These are phyloP conservation scores for Auriscalpium orientale DNA, from an alignment of 768 basidiomycete species.

Conservation along the genomic window DNA sequence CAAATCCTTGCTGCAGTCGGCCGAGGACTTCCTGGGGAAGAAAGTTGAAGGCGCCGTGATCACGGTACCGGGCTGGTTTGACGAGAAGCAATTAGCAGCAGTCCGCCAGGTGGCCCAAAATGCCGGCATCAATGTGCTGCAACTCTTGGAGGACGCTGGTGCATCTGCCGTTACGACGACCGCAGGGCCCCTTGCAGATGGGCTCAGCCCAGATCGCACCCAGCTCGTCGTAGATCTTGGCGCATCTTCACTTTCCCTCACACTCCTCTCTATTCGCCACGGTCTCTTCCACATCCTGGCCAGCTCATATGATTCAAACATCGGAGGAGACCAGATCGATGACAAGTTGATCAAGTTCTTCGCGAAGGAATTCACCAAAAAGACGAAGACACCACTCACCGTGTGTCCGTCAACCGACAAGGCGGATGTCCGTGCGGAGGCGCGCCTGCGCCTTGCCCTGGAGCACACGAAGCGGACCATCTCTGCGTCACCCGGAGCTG, in stretches of 20 bases:
- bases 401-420: constrained; percentile 51
- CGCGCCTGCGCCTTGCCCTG: constrained; percentile 87
- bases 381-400: constrained; percentile 70
- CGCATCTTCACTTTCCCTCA: constrained; percentile 58
- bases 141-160: constrained; percentile 82
- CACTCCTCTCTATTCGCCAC: constrained; percentile 65
- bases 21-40: constrained; percentile 84
- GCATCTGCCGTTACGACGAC: constrained; percentile 52
- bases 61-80: constrained; percentile 72
- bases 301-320: constrained; percentile 33
- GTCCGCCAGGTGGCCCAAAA: constrained; percentile 66
- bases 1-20: constrained; percentile 74
- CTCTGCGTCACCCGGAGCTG: constrained; percentile 70
- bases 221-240: constrained; percentile 81
- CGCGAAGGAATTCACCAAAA: constrained; percentile 94
- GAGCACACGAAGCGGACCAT: constrained; percentile 94
- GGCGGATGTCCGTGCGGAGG: constrained; percentile 76
- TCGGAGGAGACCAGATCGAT: constrained; percentile 72
- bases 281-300: constrained; percentile 66
- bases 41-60: constrained; percentile 77
- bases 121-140: constrained; percentile 78
- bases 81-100: constrained; percentile 57
- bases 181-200: constrained; percentile 33
- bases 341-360: constrained; percentile 84
- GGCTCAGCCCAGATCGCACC: constrained; percentile 54